Conservation (phyloP, 2,329 filamentous ascomycete genomes). For the Diaporthe sp. region DNA sequence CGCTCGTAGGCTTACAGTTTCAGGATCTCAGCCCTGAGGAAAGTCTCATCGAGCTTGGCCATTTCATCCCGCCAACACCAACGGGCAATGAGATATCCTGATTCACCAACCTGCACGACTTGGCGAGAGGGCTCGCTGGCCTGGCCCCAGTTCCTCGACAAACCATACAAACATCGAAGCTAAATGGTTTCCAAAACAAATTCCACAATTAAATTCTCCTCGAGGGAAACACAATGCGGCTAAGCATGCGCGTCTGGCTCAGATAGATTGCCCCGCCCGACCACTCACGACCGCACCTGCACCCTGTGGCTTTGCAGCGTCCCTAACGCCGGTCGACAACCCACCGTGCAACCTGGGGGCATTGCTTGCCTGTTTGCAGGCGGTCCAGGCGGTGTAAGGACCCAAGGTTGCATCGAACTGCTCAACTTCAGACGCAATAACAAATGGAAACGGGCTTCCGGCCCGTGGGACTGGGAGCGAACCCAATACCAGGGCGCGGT, state of each 20-base stretch:
- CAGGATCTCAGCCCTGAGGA: background rate
- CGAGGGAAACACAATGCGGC: constrained; percentile 23
- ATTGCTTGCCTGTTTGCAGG: constrained; percentile 15
- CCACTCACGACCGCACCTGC: constrained; percentile 20
- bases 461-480: constrained; percentile 4
- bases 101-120: background rate
- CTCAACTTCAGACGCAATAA: constrained; percentile 32
- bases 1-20: constrained; percentile 6
- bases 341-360: background rate
- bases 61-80: background rate
- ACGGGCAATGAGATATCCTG: background rate
- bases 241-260: constrained; percentile 30
- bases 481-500: constrained; percentile 8
- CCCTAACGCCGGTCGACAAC: background rate
- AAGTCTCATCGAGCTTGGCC: constrained; percentile 16
- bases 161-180: constrained; percentile 26
- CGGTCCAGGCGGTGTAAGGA: constrained; percentile 29
- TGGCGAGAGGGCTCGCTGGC: constrained; percentile 17
- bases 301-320: background rate
- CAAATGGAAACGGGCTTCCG: constrained; percentile 29
- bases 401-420: constrained; percentile 21
- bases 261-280: constrained; percentile 28
- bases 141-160: constrained; percentile 8
- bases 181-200: constrained; percentile 10
- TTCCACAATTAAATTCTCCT: constrained; percentile 27